A percentile compares a stretch with the other conserved stretches of the same genome.
phyloP scores from a whole-genome alignment of 169 alveolate species.

The Cryptosporidium sp. region DNA sequence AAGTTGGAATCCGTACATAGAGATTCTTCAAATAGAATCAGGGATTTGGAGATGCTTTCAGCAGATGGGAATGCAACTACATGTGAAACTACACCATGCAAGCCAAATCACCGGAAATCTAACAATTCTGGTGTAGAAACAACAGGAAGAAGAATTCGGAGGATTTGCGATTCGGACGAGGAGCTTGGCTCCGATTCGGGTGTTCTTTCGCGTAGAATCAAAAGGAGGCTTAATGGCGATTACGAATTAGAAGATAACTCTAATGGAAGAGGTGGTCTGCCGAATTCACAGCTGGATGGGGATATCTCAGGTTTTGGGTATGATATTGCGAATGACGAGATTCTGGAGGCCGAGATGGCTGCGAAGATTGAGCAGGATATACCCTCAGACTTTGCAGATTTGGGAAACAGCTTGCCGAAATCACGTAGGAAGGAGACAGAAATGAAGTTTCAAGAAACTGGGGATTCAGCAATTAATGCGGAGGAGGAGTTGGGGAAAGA shows the following conservation, averaged over 20 bases:
- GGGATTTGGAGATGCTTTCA: slow-evolving; percentile 44
- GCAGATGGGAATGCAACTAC: slow-evolving; percentile 64
- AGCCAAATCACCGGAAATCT: not conserved
- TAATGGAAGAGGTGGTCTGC: not conserved
- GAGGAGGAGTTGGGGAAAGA: slow-evolving; percentile 74
- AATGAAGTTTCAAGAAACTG: slow-evolving; percentile 6
- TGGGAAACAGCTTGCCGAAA: not conserved
- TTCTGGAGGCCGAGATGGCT: slow-evolving; percentile 1
- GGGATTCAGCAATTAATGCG: slow-evolving; percentile 27
- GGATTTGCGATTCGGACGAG: slow-evolving; percentile 67
- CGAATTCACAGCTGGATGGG: not conserved
- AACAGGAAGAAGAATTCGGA: slow-evolving; percentile 76
- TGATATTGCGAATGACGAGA: slow-evolving; percentile 30
- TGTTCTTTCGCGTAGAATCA: slow-evolving; percentile 1
- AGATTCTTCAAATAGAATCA: not conserved
- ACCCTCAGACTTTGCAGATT: not conserved
- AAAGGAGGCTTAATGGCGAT: not conserved
- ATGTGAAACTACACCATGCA: slow-evolving; percentile 70
- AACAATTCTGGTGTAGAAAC: slow-evolving; percentile 3
- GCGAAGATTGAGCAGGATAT: slow-evolving; percentile 10
- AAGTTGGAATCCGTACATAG: not conserved
- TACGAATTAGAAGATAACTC: not conserved
- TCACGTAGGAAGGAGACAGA: not conserved
- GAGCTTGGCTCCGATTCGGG: slow-evolving; percentile 41
- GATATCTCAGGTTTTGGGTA: not conserved